These are phyloP conservation scores for Uromyces viciae-fabae DNA, from an alignment of 1,284 basidiomycete genomes.

Conservation along the genomic window DNA sequence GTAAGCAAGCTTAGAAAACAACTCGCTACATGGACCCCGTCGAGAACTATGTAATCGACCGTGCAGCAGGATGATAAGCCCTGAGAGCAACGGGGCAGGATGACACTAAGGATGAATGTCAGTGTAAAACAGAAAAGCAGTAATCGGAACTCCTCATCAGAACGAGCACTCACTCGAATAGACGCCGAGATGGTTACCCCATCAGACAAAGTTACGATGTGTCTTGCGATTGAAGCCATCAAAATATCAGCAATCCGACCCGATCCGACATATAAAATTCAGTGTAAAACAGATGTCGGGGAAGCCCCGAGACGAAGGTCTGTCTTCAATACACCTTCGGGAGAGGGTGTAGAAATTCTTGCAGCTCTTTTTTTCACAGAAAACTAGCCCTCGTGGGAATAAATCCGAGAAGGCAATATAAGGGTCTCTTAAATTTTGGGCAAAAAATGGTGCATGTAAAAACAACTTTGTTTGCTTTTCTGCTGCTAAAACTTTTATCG, in stretches of 20 bases:
- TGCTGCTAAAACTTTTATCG: not conserved
- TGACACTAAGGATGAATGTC: not conserved
- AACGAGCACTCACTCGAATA: not conserved
- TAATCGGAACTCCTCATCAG: too few species aligned
- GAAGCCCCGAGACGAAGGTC: too few species aligned
- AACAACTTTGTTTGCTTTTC: not conserved
- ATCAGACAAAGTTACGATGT: not conserved
- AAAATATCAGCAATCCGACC: too few species aligned
- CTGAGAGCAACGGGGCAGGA: conserved; percentile 17
- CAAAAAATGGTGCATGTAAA: too few species aligned
- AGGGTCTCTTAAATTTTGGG: too few species aligned
- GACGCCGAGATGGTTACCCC: conserved; percentile 2
- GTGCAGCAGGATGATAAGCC: conserved; percentile 28
- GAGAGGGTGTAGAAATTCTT: too few species aligned
- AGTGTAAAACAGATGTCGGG: too few species aligned
- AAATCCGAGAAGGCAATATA: too few species aligned
- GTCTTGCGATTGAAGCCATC: conserved; percentile 1
- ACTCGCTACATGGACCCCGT: conserved; percentile 20
- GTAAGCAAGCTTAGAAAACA: conserved; percentile 5
- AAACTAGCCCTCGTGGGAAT: too few species aligned
- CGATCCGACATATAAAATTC: too few species aligned
- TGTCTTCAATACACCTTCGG: too few species aligned
- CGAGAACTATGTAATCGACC: conserved; percentile 15
- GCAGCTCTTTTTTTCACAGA: too few species aligned
- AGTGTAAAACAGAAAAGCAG: not conserved